Percentiles rank a stretch among this genome's conserved stretches.
Conservation (phyloP, 805 yeast species). For the Starmerella stigmatis region DNA sequence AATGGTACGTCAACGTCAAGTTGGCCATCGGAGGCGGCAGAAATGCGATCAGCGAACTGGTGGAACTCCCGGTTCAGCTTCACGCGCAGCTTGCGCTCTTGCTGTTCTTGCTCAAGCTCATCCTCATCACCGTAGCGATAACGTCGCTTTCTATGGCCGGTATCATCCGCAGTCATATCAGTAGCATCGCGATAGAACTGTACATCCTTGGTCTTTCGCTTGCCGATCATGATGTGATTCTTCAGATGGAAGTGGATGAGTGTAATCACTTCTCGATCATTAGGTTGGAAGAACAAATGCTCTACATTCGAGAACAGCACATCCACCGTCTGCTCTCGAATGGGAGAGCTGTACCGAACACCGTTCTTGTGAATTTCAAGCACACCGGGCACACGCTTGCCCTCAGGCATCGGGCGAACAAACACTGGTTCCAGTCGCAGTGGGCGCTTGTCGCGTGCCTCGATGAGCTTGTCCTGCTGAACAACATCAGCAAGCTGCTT, state of each 20-base stretch:
- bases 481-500: slow-evolving; percentile 91
- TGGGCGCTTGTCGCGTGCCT: slow-evolving; percentile 73
- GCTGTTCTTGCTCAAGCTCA: slow-evolving; percentile 96
- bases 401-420: slow-evolving; percentile 92
- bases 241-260: slow-evolving; percentile 86
- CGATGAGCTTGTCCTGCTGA: slow-evolving; percentile 77
- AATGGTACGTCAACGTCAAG: slow-evolving; percentile 88
- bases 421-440: slow-evolving; percentile 78
- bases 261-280: slow-evolving; percentile 87
- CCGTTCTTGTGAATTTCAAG: slow-evolving; percentile 93
- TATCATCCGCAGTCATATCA: slow-evolving; percentile 92
- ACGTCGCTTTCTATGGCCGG: slow-evolving; percentile 83
- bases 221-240: slow-evolving; percentile 89
- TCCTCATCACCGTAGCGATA: slow-evolving; percentile 94
- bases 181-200: slow-evolving; percentile 96
- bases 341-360: slow-evolving; percentile 79
- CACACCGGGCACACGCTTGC: slow-evolving; percentile 88
- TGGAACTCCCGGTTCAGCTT: slow-evolving; percentile 86
- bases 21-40: slow-evolving; percentile 74
- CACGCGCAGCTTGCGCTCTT: slow-evolving; percentile 86
- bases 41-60: slow-evolving; percentile 77
- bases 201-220: slow-evolving; percentile 86
- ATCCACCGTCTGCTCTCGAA: slow-evolving; percentile 78
- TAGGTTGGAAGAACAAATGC: slow-evolving; percentile 90
- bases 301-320: slow-evolving; percentile 81